Conservation (phyloP, 2,329 filamentous ascomycete genomes). For the Microsporum audouinii region DNA sequence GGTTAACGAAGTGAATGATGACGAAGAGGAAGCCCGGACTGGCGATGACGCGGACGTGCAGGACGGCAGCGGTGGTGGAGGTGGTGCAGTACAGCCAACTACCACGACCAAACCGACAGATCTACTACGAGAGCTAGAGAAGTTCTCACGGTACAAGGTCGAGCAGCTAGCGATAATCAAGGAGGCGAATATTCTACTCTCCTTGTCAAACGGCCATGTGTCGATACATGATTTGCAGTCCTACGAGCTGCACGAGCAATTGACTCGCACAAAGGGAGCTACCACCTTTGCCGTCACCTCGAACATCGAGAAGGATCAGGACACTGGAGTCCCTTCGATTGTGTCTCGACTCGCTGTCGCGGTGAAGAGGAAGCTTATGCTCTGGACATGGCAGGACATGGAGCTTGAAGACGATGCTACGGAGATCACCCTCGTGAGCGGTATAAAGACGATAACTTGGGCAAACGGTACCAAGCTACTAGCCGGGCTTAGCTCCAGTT, state of each 20-base stretch:
- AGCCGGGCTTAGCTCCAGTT: slow-evolving; percentile 82
- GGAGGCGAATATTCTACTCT: slow-evolving; percentile 82
- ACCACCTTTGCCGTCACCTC: slow-evolving; percentile 85
- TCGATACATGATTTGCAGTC: slow-evolving; percentile 81
- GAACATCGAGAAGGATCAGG: slow-evolving; percentile 82
- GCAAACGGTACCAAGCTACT: slow-evolving; percentile 75
- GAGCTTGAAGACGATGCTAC: slow-evolving; percentile 60
- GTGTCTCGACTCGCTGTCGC: slow-evolving; percentile 85
- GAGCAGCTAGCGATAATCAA: slow-evolving; percentile 94
- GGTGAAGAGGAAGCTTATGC: slow-evolving; percentile 74
- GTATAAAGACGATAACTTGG: slow-evolving; percentile 85
- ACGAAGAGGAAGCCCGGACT: slow-evolving; percentile 21
- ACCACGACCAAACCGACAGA: slow-evolving; percentile 55
- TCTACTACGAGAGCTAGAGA: slow-evolving; percentile 81
- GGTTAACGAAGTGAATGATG: slow-evolving; percentile 54
- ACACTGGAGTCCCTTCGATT: slow-evolving; percentile 81
- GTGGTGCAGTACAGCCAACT: slow-evolving; percentile 10
- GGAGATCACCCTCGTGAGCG: slow-evolving; percentile 70
- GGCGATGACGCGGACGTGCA: slow-evolving; percentile 22
- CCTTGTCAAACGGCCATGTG: slow-evolving; percentile 78
- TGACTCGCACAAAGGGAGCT: slow-evolving; percentile 77
- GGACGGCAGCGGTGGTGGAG: slow-evolving; percentile 6
- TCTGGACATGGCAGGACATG: slow-evolving; percentile 96
- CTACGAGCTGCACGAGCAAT: slow-evolving; percentile 68
- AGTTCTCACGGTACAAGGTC: slow-evolving; percentile 79